Percentiles rank a stretch among this genome's conserved stretches.
phyloP scores from a whole-genome alignment of 2,329 filamentous ascomycete genomes.

The Sclerotinia minor region DNA sequence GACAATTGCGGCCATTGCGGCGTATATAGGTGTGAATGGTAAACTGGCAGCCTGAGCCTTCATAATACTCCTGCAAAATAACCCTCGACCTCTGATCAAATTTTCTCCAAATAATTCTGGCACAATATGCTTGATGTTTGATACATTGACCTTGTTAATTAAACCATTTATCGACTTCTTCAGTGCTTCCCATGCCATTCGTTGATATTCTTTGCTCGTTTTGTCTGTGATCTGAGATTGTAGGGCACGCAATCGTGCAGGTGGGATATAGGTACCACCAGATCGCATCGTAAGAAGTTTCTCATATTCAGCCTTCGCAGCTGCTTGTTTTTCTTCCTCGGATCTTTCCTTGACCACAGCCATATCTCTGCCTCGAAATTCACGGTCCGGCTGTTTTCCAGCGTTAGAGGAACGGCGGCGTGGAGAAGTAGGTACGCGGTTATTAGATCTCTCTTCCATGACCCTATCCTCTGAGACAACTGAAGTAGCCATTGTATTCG shows the following conservation, averaged over 20 bases:
- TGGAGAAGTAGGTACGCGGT: conserved; percentile 30
- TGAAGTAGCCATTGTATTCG: conserved; percentile 8
- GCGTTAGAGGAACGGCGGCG: conserved; percentile 35
- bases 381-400: conserved; percentile 25
- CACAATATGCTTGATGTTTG: conserved; percentile 96
- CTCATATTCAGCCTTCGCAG: conserved; percentile 89
- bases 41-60: conserved; percentile 95
- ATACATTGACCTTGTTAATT: conserved; percentile 98
- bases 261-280: conserved; percentile 94
- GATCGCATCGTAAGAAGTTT: conserved; percentile 90
- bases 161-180: conserved; percentile 99
- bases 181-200: conserved; percentile 97
- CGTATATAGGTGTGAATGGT: conserved; percentile 95
- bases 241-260: conserved; percentile 82
- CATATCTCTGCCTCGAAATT: conserved; percentile 29
- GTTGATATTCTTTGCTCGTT: conserved; percentile 93
- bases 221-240: conserved; percentile 98
- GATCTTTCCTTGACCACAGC: conserved; percentile 46
- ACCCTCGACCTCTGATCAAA: conserved; percentile 80
- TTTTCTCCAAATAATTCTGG: conserved; percentile 96
- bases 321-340: conserved; percentile 83
- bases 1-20: conserved; percentile 92
- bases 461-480: conserved; percentile 31
- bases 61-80: conserved; percentile 97
- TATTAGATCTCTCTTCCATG: conserved; percentile 26